Base-by-base conservation (phyloP, 768 basidiomycete genomes). In the Sarcodon aspratus region DNA sequence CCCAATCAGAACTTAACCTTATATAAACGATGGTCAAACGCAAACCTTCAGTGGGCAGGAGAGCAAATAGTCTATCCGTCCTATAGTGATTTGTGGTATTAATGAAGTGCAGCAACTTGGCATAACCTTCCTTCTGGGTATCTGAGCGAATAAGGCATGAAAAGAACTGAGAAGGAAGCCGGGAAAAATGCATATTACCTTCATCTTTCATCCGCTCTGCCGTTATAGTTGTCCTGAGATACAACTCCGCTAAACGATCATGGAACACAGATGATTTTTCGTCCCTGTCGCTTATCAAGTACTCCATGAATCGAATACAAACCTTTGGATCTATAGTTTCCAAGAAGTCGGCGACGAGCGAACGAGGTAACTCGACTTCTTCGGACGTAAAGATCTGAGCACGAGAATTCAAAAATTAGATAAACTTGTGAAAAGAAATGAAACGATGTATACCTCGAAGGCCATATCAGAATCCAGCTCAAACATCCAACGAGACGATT, bases 351-450 rank as follows among this genome's bases (percentile, higher is more conserved):
- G 83, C 80, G 3, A 96, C 90, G 0, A 71, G 72, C 33, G 75
- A 70, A 2, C 82, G 77, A 17, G 96, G 93, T 13, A 98, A 74
- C 50, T 95, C 92, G 7, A 86, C 86, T 50, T 97, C 93, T 58
- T 97, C 95, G 0, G 94, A 92, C 2, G 84, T 91, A 60, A 98
- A 99, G 37, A 99, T 90, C 92, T 96, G 55, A 2, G 9, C 10
- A 45, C 43, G 37, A 9, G 35, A 47, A 33, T 47, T 36, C 44
- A 33, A 27, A 9, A 42, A 6, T 8, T 17, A 6, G 3, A 36
- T 11, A 47, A 18, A 15, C 40, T 36, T 21, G 1, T 27, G 21
- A 9, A 11, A 37, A 6, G 36, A 42, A 33, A 7, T 5, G n/a
- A 7, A 44, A 27, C 34, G 50, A 8, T 0, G 17, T 48, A 33